These are phyloP conservation scores for Pilatotrama ljubarskyi DNA, from an alignment of 768 basidiomycete genomes.

Conservation along the genomic window DNA sequence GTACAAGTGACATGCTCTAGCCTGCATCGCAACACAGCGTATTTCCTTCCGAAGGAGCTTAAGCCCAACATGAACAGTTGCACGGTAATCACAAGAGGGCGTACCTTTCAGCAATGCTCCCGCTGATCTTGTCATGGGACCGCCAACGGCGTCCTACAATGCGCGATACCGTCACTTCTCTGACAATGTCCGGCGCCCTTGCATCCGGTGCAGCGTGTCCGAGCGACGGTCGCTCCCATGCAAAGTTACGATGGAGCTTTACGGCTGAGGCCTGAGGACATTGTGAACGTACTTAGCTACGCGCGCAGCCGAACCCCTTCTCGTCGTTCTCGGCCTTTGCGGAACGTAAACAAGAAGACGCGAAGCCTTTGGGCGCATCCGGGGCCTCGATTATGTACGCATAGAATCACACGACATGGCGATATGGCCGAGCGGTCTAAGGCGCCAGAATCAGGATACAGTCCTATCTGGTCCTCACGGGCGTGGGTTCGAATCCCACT, in stretches of 20 bases:
- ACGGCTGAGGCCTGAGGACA: no score
- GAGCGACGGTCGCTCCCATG: not conserved
- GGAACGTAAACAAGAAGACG: not conserved
- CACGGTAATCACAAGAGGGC: not conserved
- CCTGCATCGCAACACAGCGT: not conserved
- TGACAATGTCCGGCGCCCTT: constrained; percentile 2
- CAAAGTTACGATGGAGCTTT: not conserved
- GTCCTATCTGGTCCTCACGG: constrained; percentile 42
- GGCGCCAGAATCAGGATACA: constrained; percentile 58
- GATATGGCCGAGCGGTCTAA: constrained; percentile 90
- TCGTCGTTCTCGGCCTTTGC: not conserved
- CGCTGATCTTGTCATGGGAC: constrained; percentile 9
- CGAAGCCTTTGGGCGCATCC: not conserved
- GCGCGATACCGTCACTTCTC: not conserved
- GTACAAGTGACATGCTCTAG: not conserved
- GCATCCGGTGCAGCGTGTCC: not conserved
- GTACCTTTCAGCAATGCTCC: constrained; percentile 2
- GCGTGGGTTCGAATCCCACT: constrained; percentile 56
- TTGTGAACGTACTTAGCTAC: no score
- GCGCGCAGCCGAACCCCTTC: not conserved
- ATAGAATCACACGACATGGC: constrained; percentile 13
- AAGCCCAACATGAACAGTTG: not conserved
- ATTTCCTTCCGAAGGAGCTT: not conserved
- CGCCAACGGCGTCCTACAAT: not conserved
- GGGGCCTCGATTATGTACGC: not conserved